phyloP scores from a whole-genome alignment of 2,329 filamentous ascomycete species.

The Ceratocystis lukuohia region DNA sequence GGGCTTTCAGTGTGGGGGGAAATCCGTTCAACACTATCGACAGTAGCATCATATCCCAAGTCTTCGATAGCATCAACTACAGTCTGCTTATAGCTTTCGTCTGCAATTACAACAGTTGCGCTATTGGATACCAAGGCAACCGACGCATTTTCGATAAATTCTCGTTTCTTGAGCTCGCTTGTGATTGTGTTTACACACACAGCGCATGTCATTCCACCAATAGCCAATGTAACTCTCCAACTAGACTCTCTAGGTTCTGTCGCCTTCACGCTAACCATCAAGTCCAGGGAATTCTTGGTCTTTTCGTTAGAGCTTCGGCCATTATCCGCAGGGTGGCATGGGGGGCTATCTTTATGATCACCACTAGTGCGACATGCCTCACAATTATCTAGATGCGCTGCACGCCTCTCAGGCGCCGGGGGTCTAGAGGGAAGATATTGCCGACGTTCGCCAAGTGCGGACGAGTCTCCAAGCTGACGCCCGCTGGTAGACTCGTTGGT shows the following conservation, averaged over 20 bases:
- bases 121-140: slow-evolving; percentile 58
- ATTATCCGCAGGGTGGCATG: neutral
- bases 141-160: slow-evolving; percentile 37
- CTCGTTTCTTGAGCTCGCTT: slow-evolving; percentile 40
- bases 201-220: slow-evolving; percentile 63
- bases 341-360: neutral
- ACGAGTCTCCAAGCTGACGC: neutral
- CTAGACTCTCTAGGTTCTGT: slow-evolving; percentile 14
- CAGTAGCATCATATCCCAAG: slow-evolving; percentile 51
- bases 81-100: slow-evolving; percentile 25
- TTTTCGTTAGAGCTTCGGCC: neutral
- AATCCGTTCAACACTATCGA: slow-evolving; percentile 38
- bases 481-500: neutral
- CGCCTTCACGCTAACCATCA: slow-evolving; percentile 13
- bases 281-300: neutral
- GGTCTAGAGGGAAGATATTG: slow-evolving; percentile 17
- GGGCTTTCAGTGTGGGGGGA: slow-evolving; percentile 26
- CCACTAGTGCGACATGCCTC: slow-evolving; percentile 26
- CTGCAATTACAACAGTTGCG: slow-evolving; percentile 44
- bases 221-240: slow-evolving; percentile 43
- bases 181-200: slow-evolving; percentile 53
- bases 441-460: neutral
- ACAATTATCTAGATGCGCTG: slow-evolving; percentile 29
- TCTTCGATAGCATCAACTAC: slow-evolving; percentile 41
- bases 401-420: slow-evolving; percentile 12